A percentile compares a stretch with the other conserved stretches of the same genome.
Conservation (phyloP, 306 rosid species). For the Sicyos baderoa region DNA sequence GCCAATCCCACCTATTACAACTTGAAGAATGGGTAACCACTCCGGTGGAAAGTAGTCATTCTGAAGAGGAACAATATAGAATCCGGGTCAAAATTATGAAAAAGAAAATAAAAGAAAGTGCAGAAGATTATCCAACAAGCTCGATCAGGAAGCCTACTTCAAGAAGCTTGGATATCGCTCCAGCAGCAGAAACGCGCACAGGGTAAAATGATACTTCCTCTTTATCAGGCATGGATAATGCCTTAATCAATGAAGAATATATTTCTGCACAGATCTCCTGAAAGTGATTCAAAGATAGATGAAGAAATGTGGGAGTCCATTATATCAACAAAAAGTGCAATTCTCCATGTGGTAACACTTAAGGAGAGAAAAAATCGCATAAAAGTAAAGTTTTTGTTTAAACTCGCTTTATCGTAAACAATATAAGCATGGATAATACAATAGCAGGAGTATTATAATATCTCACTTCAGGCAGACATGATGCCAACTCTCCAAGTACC, state of each 20-base stretch:
- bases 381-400: background rate
- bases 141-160: conserved; percentile 47
- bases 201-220: conserved; percentile 63
- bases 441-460: conserved; percentile 20
- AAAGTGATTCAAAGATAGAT: conserved; percentile 18
- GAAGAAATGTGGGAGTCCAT: conserved; percentile 7
- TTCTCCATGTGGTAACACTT: background rate
- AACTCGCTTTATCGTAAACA: background rate
- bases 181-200: conserved; percentile 84
- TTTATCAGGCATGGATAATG: conserved; percentile 56
- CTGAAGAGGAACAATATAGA: conserved; percentile 42
- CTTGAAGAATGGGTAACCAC: conserved; percentile 84
- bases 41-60: conserved; percentile 81
- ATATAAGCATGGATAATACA: conserved; percentile 13
- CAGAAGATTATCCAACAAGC: background rate
- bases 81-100: conserved; percentile 15
- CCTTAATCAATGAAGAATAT: conserved; percentile 63
- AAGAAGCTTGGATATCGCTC: conserved; percentile 66
- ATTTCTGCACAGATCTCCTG: conserved; percentile 74
- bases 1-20: conserved; percentile 49
- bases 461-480: conserved; percentile 76
- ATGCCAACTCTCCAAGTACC: conserved; percentile 85
- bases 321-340: conserved; percentile 12
- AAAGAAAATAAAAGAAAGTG: background rate
- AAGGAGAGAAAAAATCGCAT: background rate